phyloP scores from a whole-genome alignment of 164 flowering plant species.

The Buxus sempervirens region DNA sequence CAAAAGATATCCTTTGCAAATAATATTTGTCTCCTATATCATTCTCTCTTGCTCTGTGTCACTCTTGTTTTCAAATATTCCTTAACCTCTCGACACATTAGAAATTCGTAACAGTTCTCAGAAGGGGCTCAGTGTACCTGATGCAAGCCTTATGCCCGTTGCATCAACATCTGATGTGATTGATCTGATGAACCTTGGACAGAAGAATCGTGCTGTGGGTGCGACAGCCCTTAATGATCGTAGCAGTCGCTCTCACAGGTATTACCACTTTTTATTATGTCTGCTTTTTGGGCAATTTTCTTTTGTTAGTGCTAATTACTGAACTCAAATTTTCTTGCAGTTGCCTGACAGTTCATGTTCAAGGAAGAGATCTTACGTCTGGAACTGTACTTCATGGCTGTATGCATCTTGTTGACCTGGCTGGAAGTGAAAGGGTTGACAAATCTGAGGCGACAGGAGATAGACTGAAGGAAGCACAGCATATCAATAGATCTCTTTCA shows the following conservation, averaged over 20 bases:
- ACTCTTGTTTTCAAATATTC: conserved; percentile 16
- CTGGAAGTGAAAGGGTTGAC: conserved; percentile 90
- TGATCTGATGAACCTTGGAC: conserved; percentile 88
- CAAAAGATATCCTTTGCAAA: conserved; percentile 85
- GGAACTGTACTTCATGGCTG: conserved; percentile 68
- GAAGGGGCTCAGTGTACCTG: conserved; percentile 89
- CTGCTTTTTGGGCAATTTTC: background rate
- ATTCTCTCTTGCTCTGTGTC: background rate
- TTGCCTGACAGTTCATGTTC: conserved; percentile 87
- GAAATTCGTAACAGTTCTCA: conserved; percentile 94
- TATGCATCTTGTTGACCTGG: conserved; percentile 90
- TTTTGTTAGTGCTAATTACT: conserved; percentile 7
- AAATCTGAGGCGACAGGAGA: conserved; percentile 91
- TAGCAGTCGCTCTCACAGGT: conserved; percentile 99
- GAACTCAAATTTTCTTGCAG: conserved; percentile 31
- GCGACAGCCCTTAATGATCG: conserved; percentile 98
- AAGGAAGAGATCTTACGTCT: conserved; percentile 75
- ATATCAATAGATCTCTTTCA: conserved; percentile 83
- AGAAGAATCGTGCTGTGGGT: conserved; percentile 89
- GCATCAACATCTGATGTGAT: conserved; percentile 85
- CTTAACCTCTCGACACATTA: conserved; percentile 67
- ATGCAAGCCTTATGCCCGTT: conserved; percentile 88
- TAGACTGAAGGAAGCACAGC: conserved; percentile 91
- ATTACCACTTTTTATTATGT: background rate
- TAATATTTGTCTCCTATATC: background rate